Base-by-base conservation (phyloP, 352 stramenopile species). In the Pythium oligandrum region DNA sequence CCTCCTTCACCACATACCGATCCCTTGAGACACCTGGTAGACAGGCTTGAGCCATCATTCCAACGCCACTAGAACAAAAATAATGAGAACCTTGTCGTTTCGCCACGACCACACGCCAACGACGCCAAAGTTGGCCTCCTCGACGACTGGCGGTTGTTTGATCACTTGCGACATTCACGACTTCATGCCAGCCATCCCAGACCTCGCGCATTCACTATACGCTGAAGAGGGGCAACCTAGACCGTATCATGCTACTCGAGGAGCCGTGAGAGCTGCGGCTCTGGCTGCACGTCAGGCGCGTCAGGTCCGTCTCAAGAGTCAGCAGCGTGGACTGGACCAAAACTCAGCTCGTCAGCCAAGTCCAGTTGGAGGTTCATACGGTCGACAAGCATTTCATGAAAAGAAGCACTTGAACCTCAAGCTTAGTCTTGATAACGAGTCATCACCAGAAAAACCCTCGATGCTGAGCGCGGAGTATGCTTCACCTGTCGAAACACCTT, bases 341-440 rank as follows among this genome's bases (percentile, higher is more conserved):
- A 8, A 40, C 35, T 12, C 38, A 40, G 10, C 42, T 30, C 50
- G 50, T 45, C 53, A n/a, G 40, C 55, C 35, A 37, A 59, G 6
- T 8, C 68, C 7, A 77, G 57, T 50, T 63, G 63, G 47, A 40
- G 32, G 10, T 38, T 40, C 12, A 34, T 2, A 12, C 12, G 34
- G 17, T 39, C 48, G 12, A 48, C 1, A 4, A 49, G 54, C 59
- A 5, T 61, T 71, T 17, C 57, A 74, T 9, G 55, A 64, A 38
- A 75, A 63, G 59, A 88, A 84, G 51, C 63, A 76, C 2, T 53
- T 86, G 40, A 73, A 85, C 8, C 61, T 89, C 26, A 68, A 77
- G 4, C 63, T 89, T 10, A 83, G 81, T 6, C 58, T 86, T 0
- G 59, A 73, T 10, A 71, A 56, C 1, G 50, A 79, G 9, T 54